Conservation (phyloP, 495 filamentous ascomycete species). For the Tricharina praecox region DNA sequence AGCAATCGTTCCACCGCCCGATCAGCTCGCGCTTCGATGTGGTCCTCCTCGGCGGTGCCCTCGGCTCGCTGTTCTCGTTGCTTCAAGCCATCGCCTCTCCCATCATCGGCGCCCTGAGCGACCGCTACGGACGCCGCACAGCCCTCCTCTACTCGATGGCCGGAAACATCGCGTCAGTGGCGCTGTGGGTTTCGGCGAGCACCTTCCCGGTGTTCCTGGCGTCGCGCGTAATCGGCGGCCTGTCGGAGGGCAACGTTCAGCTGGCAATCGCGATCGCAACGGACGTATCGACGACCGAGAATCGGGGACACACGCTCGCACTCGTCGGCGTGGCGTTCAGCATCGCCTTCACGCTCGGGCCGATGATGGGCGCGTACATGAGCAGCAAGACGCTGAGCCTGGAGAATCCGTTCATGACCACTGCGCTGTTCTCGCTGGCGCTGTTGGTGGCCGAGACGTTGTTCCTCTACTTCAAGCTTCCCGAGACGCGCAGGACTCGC, state of each 20-base stretch:
- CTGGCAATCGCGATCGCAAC: slow-evolving; percentile 92
- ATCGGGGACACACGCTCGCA: slow-evolving; percentile 79
- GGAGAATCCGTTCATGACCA: slow-evolving; percentile 75
- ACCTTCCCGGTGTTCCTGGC: slow-evolving; percentile 94
- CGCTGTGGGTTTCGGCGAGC: slow-evolving; percentile 79
- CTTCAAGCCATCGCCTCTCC: slow-evolving; percentile 88
- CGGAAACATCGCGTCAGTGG: slow-evolving; percentile 84
- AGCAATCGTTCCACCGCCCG: slow-evolving; percentile 76
- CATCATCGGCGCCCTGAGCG: slow-evolving; percentile 73
- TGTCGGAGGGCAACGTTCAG: slow-evolving; percentile 96
- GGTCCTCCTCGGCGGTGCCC: slow-evolving; percentile 81
- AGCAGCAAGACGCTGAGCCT: slow-evolving; percentile 56
- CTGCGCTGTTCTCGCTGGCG: slow-evolving; percentile 65
- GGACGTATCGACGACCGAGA: slow-evolving; percentile 72
- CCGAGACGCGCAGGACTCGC: slow-evolving; percentile 55
- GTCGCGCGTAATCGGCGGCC: slow-evolving; percentile 73
- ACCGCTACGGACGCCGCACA: slow-evolving; percentile 71
- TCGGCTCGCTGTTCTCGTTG: slow-evolving; percentile 84
- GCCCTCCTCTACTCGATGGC: slow-evolving; percentile 83
- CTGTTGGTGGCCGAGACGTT: slow-evolving; percentile 71
- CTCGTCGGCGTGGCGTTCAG: slow-evolving; percentile 92
- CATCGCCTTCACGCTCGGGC: slow-evolving; percentile 91
- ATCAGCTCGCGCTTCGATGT: slow-evolving; percentile 96
- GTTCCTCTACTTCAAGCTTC: slow-evolving; percentile 74
- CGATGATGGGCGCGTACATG: slow-evolving; percentile 73